Conservation (phyloP, 208 protist species). For the Porcisia hertigi region DNA sequence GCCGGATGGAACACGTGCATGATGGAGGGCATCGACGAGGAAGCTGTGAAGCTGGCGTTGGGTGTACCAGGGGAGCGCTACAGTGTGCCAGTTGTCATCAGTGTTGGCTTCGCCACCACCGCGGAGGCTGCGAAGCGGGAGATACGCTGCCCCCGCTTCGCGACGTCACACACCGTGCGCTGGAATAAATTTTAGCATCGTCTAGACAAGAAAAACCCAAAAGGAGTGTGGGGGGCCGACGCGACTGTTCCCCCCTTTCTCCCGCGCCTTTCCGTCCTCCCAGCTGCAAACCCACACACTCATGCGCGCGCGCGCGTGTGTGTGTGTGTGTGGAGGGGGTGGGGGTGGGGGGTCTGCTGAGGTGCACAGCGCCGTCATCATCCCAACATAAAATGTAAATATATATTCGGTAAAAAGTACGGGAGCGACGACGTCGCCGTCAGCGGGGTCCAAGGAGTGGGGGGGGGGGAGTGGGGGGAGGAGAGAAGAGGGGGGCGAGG, state of each 20-base stretch:
- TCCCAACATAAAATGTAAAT: background rate
- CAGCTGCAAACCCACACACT: background rate
- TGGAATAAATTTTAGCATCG: conserved; percentile 54
- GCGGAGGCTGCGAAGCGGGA: conserved; percentile 19
- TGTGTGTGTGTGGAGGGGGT: background rate
- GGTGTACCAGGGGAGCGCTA: conserved; percentile 63
- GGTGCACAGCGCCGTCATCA: background rate
- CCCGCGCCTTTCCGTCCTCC: background rate
- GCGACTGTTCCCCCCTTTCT: background rate
- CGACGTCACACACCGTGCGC: conserved; percentile 46
- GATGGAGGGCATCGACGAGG: conserved; percentile 90
- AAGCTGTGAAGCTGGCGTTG: conserved; percentile 60
- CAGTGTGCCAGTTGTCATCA: conserved; percentile 81
- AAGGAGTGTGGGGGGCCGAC: background rate
- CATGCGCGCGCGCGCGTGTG: background rate
- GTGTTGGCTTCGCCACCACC: conserved; percentile 62
- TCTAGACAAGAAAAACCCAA: background rate
- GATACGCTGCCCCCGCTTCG: conserved; percentile 52
- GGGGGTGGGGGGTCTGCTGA: background rate
- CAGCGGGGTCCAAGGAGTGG: background rate
- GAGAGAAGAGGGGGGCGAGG: background rate
- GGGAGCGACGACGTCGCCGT: background rate
- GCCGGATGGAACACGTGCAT: conserved; percentile 69
- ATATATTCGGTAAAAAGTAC: background rate
- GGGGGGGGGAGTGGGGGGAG: background rate